Percentiles rank a stretch among this genome's conserved stretches.
Evolutionary conservation across 805 yeast genomes (phyloP).

Genomic region (Hanseniaspora valbyensis): DNA sequence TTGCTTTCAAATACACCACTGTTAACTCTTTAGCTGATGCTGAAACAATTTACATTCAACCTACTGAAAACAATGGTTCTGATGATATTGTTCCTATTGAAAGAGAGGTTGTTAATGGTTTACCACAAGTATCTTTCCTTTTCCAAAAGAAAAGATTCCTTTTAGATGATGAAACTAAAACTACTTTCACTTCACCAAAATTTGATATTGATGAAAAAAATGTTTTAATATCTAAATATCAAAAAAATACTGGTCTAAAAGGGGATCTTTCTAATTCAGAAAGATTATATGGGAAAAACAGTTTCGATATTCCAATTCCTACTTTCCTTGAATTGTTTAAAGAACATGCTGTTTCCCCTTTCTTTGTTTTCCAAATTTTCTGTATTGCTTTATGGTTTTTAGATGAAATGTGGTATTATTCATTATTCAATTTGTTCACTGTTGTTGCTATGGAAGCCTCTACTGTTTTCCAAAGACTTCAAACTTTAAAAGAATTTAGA

Average conservation of each 20-base stretch:
- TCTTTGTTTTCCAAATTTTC: conserved; percentile 91
- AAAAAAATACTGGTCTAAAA: conserved; percentile 42
- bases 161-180: conserved; percentile 39
- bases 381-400: conserved; percentile 92
- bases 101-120: conserved; percentile 45
- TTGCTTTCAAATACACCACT: conserved; percentile 53
- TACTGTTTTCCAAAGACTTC: conserved; percentile 88
- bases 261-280: conserved; percentile 41
- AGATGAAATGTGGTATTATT: conserved; percentile 95
- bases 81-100: conserved; percentile 64
- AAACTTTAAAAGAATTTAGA: conserved; percentile 89
- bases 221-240: conserved; percentile 41
- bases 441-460: conserved; percentile 86
- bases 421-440: conserved; percentile 85
- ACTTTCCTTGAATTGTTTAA: conserved; percentile 80
- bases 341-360: conserved; percentile 97
- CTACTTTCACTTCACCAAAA: conserved; percentile 67
- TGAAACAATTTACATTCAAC: conserved; percentile 58
- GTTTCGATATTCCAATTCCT: conserved; percentile 91
- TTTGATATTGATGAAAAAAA: conserved; percentile 53
- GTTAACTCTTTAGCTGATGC: conserved; percentile 53
- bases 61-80: conserved; percentile 77
- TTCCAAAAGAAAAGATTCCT: conserved; percentile 90
- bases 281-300: conserved; percentile 70
- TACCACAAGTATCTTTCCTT: conserved; percentile 55